Percentiles rank a stretch among this genome's conserved stretches.
Evolutionary conservation across 148 eudicot species (phyloP).

Genomic region (Chenopodium formosanum): DNA sequence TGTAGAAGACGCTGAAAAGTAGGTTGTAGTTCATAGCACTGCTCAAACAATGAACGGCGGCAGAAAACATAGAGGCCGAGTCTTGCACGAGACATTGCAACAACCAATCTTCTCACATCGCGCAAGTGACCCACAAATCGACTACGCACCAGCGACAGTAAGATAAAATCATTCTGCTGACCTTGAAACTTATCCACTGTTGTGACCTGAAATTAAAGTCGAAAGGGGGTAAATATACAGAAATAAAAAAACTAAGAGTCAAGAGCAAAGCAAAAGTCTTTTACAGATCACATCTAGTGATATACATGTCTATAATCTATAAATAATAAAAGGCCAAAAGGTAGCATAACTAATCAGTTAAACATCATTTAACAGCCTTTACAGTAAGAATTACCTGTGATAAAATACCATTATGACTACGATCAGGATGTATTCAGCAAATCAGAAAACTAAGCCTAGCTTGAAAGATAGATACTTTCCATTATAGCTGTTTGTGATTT

Average conservation of each 20-base stretch:
- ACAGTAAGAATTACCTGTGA: not conserved
- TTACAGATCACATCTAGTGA: not conserved
- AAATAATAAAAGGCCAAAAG: not conserved
- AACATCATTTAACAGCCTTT: not conserved
- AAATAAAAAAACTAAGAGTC: not conserved
- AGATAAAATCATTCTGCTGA: constrained; percentile 89
- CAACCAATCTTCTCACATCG: constrained; percentile 94
- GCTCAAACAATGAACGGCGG: constrained; percentile 89
- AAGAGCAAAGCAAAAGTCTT: not conserved
- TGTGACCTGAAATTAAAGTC: constrained; percentile 52
- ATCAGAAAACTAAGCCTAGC: not conserved
- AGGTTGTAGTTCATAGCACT: constrained; percentile 90
- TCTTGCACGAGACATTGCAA: constrained; percentile 99
- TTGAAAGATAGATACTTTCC: not conserved
- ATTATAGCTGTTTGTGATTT: not conserved
- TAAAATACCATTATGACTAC: not conserved
- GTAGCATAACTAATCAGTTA: not conserved
- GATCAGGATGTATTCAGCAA: not conserved
- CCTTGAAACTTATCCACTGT: constrained; percentile 99
- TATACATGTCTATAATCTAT: not conserved
- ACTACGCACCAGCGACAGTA: constrained; percentile 88
- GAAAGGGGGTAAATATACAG: not conserved
- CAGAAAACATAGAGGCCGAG: constrained; percentile 93
- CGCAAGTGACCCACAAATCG: constrained; percentile 98
- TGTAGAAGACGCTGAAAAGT: constrained; percentile 77